Evolutionary conservation across 2,329 filamentous ascomycete species (phyloP).

Genomic region (Colletotrichum plurivorum): DNA sequence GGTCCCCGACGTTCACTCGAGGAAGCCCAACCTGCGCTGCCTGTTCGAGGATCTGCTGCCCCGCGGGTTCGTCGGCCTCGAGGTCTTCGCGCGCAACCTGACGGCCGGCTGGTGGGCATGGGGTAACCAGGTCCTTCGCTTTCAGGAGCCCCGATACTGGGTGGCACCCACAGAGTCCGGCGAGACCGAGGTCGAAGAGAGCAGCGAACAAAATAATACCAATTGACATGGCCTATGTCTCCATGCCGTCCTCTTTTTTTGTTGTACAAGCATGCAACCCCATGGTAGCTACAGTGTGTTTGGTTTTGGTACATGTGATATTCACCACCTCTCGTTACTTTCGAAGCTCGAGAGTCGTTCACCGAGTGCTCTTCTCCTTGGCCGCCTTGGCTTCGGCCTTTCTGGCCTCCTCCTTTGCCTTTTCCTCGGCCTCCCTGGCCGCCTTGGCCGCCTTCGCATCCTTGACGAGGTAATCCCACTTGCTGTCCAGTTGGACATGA

Average conservation of each 20-base stretch:
- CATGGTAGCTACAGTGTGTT: constrained; percentile 25
- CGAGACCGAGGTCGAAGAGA: not conserved
- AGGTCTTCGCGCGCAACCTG: constrained; percentile 82
- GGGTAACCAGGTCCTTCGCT: constrained; percentile 81
- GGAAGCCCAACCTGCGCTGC: constrained; percentile 79
- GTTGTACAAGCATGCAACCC: constrained; percentile 40
- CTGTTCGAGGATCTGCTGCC: constrained; percentile 71
- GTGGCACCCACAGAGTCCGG: not conserved
- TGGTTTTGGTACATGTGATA: constrained; percentile 32
- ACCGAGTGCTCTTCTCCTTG: not conserved
- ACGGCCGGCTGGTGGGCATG: constrained; percentile 84
- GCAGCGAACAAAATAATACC: constrained; percentile 16
- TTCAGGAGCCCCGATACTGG: constrained; percentile 74
- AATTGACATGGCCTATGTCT: constrained; percentile 33
- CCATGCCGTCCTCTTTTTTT: constrained; percentile 43
- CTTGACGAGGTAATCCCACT: constrained; percentile 48
- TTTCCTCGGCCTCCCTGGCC: constrained; percentile 42
- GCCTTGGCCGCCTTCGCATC: constrained; percentile 45
- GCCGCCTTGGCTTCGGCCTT: not conserved
- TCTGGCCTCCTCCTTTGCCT: constrained; percentile 44
- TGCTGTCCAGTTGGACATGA: constrained; percentile 43
- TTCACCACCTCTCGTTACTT: constrained; percentile 13
- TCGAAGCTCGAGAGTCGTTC: not conserved
- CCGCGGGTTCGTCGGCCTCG: constrained; percentile 70
- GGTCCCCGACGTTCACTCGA: constrained; percentile 82